Percentiles rank a stretch among this genome's conserved stretches.
Evolutionary conservation across 2,329 filamentous ascomycete species (phyloP).

Genomic region (Microsporum audouinii): DNA sequence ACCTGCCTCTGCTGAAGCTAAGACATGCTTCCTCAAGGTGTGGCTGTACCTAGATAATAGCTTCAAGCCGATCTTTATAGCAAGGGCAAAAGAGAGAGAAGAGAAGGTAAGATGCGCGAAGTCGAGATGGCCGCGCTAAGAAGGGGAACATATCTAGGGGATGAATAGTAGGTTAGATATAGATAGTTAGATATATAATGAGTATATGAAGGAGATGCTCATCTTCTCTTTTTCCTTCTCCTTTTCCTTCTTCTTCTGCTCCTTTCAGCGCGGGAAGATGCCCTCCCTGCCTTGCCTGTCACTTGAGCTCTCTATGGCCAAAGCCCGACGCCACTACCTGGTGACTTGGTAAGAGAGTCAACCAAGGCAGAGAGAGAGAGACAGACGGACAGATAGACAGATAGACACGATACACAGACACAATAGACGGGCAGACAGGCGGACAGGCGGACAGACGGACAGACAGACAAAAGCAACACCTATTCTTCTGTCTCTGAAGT

Average conservation of each 20-base stretch:
- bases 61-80: neutral
- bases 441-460: neutral
- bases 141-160: neutral
- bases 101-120: neutral
- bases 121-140: neutral
- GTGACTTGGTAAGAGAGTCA: neutral
- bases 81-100: neutral
- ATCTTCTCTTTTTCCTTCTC: neutral
- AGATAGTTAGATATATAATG: neutral
- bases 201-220: neutral
- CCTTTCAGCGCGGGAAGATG: too few relatives aligned
- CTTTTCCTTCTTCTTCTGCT: neutral
- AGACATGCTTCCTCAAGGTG: neutral
- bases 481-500: neutral
- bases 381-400: neutral
- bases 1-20: neutral
- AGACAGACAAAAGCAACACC: neutral
- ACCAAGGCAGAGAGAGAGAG: neutral
- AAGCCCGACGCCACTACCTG: slow-evolving; percentile 1
- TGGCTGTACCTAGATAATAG: neutral
- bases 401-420: neutral
- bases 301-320: neutral
- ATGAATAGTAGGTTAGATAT: neutral
- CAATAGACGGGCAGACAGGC: neutral
- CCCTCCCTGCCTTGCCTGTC: neutral